A percentile compares a stretch with the other conserved stretches of the same genome.
phyloP scores from a whole-genome alignment of 371 early-diverging fungal species.

The Mucor ambiguus region DNA sequence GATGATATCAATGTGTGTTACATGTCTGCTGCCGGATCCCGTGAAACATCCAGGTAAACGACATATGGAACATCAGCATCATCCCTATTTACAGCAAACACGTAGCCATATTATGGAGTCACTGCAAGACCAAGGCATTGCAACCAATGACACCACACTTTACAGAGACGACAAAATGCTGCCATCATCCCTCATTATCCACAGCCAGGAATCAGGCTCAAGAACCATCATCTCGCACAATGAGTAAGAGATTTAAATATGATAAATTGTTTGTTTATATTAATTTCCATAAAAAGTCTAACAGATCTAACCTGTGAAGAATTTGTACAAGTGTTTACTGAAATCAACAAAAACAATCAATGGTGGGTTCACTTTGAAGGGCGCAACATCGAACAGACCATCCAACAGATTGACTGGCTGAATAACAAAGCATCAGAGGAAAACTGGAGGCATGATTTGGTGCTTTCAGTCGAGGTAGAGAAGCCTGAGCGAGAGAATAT shows the following conservation, averaged over 20 bases:
- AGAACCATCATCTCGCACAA: constrained; percentile 69
- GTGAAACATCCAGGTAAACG: constrained; percentile 43
- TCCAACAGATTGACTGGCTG: constrained; percentile 62
- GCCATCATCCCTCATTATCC: constrained; percentile 68
- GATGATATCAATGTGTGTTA: constrained; percentile 31
- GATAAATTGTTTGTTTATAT: constrained; percentile 10
- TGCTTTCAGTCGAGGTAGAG: constrained; percentile 70
- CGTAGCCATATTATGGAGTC: constrained; percentile 14
- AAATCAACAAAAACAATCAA: constrained; percentile 16
- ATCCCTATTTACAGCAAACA: not conserved
- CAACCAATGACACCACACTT: not conserved
- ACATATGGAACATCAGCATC: not conserved
- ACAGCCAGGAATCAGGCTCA: constrained; percentile 49
- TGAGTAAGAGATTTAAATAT: constrained; percentile 20
- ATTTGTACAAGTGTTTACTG: constrained; percentile 41
- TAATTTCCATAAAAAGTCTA: constrained; percentile 16
- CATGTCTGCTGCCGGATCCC: constrained; percentile 55
- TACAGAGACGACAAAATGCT: constrained; percentile 18
- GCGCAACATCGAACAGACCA: constrained; percentile 54
- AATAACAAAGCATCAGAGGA: constrained; percentile 39
- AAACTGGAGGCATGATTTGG: constrained; percentile 46
- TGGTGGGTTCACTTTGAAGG: constrained; percentile 73
- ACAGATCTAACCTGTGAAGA: constrained; percentile 51
- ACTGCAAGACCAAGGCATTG: not conserved
- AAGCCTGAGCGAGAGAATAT: constrained; percentile 65